Evolutionary conservation across 192 early-diverging fungal genomes (phyloP).

Genomic region (Polychytrium aggregatum): DNA sequence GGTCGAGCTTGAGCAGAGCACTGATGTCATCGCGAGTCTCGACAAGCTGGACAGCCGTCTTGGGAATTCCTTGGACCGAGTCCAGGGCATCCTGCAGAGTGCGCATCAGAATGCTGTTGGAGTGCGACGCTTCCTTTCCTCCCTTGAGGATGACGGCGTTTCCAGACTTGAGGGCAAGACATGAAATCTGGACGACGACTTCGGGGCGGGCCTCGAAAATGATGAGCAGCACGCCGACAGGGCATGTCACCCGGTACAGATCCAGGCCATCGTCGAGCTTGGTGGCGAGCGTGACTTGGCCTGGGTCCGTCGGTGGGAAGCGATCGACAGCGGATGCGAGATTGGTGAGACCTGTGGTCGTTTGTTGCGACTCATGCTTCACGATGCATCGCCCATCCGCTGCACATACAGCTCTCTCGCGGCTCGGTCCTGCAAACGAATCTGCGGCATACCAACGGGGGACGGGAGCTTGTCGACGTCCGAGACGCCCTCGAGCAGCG

Average conservation of each 20-base stretch:
- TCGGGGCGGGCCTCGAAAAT: slow-evolving; percentile 99
- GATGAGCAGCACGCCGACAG: slow-evolving; percentile 90
- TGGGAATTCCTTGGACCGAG: slow-evolving; percentile 40
- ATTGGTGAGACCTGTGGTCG: no score
- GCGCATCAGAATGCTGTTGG: slow-evolving; percentile 63
- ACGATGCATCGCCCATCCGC: no score
- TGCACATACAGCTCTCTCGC: background rate
- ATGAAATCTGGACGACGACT: slow-evolving; percentile 95
- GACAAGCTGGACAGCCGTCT: slow-evolving; percentile 74
- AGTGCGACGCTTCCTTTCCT: slow-evolving; percentile 78
- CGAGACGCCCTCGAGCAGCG: slow-evolving; percentile 76
- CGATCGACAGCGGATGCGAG: no score
- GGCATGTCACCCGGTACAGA: slow-evolving; percentile 80
- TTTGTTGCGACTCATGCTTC: no score
- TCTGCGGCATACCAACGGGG: slow-evolving; percentile 49
- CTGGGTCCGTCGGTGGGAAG: background rate
- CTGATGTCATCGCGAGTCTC: slow-evolving; percentile 81
- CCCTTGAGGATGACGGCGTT: slow-evolving; percentile 98
- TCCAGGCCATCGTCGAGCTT: slow-evolving; percentile 74
- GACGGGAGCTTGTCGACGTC: slow-evolving; percentile 80
- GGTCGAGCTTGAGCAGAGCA: slow-evolving; percentile 72
- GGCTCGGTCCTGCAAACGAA: background rate
- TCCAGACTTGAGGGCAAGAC: slow-evolving; percentile 88
- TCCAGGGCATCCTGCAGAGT: slow-evolving; percentile 71
- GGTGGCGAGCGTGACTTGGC: slow-evolving; percentile 60